phyloP scores from a whole-genome alignment of 345 rosid species.

The Populus alba region DNA sequence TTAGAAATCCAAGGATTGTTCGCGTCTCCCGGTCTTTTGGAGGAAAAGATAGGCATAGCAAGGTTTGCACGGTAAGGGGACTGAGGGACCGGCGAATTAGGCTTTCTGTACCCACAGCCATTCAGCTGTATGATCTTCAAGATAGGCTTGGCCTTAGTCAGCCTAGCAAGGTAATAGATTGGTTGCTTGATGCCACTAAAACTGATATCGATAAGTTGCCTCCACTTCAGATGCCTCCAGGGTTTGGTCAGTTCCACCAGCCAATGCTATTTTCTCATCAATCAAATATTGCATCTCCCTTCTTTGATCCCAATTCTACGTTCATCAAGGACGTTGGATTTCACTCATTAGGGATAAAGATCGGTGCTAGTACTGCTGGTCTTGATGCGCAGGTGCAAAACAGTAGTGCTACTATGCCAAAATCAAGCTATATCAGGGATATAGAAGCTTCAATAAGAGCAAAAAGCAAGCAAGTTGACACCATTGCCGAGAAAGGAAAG shows the following conservation, averaged over 20 bases:
- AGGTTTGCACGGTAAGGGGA: conserved; percentile 90
- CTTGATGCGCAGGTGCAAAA: conserved; percentile 14
- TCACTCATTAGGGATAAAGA: conserved; percentile 40
- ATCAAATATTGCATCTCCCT: conserved; percentile 24
- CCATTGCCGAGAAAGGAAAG: conserved; percentile 55
- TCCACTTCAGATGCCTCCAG: conserved; percentile 73
- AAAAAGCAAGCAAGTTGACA: conserved; percentile 34
- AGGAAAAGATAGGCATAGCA: conserved; percentile 97
- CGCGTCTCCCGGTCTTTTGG: conserved; percentile 84
- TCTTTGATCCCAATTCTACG: conserved; percentile 30
- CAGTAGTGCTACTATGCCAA: background rate
- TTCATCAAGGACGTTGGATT: conserved; percentile 18
- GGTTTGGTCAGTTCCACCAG: conserved; percentile 67
- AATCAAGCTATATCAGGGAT: conserved; percentile 42
- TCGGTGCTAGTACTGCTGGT: conserved; percentile 4
- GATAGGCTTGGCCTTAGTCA: conserved; percentile 79
- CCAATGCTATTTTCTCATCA: conserved; percentile 35
- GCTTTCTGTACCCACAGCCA: conserved; percentile 89
- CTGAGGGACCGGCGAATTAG: conserved; percentile 82
- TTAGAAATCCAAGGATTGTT: conserved; percentile 88
- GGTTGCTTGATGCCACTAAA: conserved; percentile 78
- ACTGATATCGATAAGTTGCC: conserved; percentile 85
- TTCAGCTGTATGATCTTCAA: conserved; percentile 89
- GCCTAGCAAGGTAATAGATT: conserved; percentile 92
- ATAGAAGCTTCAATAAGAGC: conserved; percentile 41